phyloP scores from a whole-genome alignment of 345 rosid species.

The Moringa oleifera region DNA sequence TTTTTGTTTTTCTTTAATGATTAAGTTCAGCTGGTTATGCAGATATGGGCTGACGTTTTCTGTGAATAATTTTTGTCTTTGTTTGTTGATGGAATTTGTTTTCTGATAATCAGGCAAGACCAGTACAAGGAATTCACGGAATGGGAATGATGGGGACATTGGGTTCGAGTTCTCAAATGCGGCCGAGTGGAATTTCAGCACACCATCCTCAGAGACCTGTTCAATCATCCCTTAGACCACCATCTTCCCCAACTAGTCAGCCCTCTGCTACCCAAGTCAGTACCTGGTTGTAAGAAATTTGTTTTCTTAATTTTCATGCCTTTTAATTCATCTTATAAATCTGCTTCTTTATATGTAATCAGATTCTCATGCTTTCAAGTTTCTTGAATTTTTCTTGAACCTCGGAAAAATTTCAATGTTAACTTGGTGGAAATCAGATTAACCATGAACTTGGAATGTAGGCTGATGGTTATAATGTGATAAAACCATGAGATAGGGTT shows the following conservation, averaged over 20 bases:
- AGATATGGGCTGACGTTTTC: neutral
- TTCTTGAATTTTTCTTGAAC: too few species aligned
- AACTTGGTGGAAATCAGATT: too few species aligned
- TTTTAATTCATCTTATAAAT: neutral
- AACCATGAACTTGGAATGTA: neutral
- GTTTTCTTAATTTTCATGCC: neutral
- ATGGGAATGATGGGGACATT: conserved; percentile 61
- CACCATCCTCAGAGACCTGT: conserved; percentile 79
- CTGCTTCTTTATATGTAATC: neutral
- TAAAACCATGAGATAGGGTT: neutral
- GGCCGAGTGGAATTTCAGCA: conserved; percentile 57
- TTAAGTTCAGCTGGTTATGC: neutral
- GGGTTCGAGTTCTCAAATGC: conserved; percentile 57
- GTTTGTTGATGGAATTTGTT: conserved; percentile 7
- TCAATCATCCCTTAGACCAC: conserved; percentile 57
- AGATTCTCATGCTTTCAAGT: neutral
- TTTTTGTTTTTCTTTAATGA: neutral
- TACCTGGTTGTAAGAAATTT: conserved; percentile 1
- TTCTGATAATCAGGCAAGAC: conserved; percentile 38
- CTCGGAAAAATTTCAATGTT: too few species aligned
- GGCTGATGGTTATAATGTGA: neutral
- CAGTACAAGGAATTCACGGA: conserved; percentile 61
- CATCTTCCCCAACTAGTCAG: conserved; percentile 49
- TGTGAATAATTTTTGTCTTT: neutral
- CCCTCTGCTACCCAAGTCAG: conserved; percentile 61